phyloP scores from a whole-genome alignment of 805 yeast genomes.

The Starmerella apis region DNA sequence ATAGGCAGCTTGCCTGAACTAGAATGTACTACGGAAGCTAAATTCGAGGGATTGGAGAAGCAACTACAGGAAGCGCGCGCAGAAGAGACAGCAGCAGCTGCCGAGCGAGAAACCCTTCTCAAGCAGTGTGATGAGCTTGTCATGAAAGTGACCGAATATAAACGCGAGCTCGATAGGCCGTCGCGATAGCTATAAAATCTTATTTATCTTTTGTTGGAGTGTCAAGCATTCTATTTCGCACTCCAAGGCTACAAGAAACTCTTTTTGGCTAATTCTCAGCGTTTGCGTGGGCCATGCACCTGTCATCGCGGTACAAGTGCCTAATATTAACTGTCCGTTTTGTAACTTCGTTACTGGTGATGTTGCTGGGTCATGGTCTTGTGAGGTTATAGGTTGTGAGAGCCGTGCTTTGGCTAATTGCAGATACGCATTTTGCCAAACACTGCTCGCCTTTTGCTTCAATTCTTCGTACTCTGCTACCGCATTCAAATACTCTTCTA shows the following conservation, averaged over 20 bases:
- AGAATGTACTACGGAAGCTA: slow-evolving; percentile 59
- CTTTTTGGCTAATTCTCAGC: slow-evolving; percentile 34
- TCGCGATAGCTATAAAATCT: not conserved
- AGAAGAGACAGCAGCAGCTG: slow-evolving; percentile 46
- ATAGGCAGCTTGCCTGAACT: slow-evolving; percentile 89
- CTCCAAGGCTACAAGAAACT: slow-evolving; percentile 33
- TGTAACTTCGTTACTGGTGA: slow-evolving; percentile 7
- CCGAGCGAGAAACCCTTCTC: slow-evolving; percentile 53
- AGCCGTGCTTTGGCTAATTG: slow-evolving; percentile 17
- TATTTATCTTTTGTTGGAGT: not conserved
- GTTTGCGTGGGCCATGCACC: slow-evolving; percentile 37
- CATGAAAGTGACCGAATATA: slow-evolving; percentile 45
- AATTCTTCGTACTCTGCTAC: slow-evolving; percentile 15
- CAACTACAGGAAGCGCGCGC: slow-evolving; percentile 53
- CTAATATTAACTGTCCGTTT: slow-evolving; percentile 14
- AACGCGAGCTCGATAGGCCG: slow-evolving; percentile 27
- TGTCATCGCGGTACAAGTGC: slow-evolving; percentile 39
- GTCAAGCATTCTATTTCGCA: slow-evolving; percentile 8
- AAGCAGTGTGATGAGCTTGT: slow-evolving; percentile 58
- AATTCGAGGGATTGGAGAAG: slow-evolving; percentile 50
- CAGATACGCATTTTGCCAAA: slow-evolving; percentile 21
- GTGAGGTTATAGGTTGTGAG: not conserved
- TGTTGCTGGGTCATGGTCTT: slow-evolving; percentile 11
- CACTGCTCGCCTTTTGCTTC: slow-evolving; percentile 8
- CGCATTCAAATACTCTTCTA: slow-evolving; percentile 16